These are phyloP conservation scores for Plantago ovata DNA, from an alignment of 257 asterid genomes.

Conservation along the genomic window DNA sequence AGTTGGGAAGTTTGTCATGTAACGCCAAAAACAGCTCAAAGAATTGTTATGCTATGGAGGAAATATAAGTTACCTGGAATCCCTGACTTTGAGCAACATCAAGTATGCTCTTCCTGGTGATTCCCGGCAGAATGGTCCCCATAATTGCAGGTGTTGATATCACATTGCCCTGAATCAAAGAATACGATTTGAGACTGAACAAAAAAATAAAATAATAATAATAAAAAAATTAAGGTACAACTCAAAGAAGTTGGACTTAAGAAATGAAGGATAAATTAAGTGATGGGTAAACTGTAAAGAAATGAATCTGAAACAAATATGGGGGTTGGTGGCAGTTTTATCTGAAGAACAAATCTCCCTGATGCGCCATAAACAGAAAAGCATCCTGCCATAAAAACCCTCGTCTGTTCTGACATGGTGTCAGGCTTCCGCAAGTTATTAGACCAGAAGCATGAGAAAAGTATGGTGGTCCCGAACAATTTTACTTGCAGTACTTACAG, in stretches of 20 bases:
- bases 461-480: background rate
- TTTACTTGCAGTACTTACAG: background rate
- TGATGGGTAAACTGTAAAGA: background rate
- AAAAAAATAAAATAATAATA: too few relatives aligned
- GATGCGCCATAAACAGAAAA: background rate
- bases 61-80: slow-evolving; percentile 39
- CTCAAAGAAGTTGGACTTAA: background rate
- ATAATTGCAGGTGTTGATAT: slow-evolving; percentile 59
- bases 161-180: slow-evolving; percentile 40
- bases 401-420: too few relatives aligned
- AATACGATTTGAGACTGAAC: slow-evolving; percentile 13
- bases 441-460: too few relatives aligned
- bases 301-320: slow-evolving; percentile 2
- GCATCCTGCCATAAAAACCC: background rate
- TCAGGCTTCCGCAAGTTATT: too few relatives aligned
- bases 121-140: slow-evolving; percentile 77
- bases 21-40: too few relatives aligned
- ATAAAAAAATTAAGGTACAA: background rate
- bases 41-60: too few relatives aligned
- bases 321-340: background rate
- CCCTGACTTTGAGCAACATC: slow-evolving; percentile 64
- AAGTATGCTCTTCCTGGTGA: slow-evolving; percentile 66
- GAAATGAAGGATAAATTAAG: background rate
- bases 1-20: too few relatives aligned
- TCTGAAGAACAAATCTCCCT: background rate